Conservation (phyloP, 257 asterid species). For the Petunia secreta region DNA sequence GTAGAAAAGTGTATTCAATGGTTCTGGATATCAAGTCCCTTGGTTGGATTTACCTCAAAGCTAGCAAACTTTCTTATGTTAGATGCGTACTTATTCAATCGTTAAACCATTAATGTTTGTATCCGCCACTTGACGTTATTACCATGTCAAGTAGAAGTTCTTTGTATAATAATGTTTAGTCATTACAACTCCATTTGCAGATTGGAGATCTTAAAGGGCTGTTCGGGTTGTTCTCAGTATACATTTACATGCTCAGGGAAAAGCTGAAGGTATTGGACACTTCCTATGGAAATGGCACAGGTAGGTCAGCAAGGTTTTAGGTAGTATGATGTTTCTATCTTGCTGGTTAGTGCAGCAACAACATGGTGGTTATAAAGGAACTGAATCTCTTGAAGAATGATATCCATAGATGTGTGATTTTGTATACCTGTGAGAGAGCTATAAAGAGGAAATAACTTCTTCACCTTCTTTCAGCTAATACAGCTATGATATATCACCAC, state of each 20-base stretch:
- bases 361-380: not conserved
- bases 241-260: conserved; percentile 64
- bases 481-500: conserved; percentile 87
- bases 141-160: not conserved
- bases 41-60: not conserved
- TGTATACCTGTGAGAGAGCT: conserved; percentile 23
- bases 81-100: conserved; percentile 3
- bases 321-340: not conserved
- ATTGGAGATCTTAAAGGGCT: conserved; percentile 93
- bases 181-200: conserved; percentile 50
- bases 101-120: not conserved
- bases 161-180: not conserved
- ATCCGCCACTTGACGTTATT: not conserved
- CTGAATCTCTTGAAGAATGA: conserved; percentile 17
- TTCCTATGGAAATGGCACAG: conserved; percentile 79
- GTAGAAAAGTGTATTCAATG: not conserved
- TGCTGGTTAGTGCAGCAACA: not conserved
- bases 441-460: conserved; percentile 19
- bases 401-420: not conserved
- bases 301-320: conserved; percentile 36
- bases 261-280: conserved; percentile 78
- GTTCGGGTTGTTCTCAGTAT: conserved; percentile 72
- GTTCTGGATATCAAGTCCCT: not conserved
- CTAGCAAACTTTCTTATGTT: not conserved
- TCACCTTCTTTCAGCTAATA: conserved; percentile 71